A percentile compares a stretch with the other conserved stretches of the same genome.
Conservation (phyloP, 2,329 filamentous ascomycete species). For the Tympanopsis confertula region DNA sequence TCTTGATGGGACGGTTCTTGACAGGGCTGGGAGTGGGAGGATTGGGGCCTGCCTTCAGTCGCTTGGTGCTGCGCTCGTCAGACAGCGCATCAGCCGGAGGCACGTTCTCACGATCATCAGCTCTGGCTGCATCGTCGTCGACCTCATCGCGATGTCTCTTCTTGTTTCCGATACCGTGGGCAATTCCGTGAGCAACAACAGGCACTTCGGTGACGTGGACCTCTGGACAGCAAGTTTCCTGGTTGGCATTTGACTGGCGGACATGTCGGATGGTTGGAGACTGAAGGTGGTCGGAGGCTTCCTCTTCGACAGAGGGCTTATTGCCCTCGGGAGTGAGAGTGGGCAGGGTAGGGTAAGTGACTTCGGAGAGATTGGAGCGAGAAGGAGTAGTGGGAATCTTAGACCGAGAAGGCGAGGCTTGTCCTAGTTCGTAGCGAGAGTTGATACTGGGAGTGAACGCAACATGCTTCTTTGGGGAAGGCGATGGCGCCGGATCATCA, state of each 20-base stretch:
- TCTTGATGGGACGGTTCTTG: not conserved
- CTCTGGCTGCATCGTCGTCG: conserved; percentile 13
- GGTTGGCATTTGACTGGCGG: not conserved
- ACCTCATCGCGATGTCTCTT: conserved; percentile 20
- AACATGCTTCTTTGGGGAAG: not conserved
- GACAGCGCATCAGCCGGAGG: conserved; percentile 11
- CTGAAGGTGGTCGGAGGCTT: conserved; percentile 8
- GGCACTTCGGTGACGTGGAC: conserved; percentile 12
- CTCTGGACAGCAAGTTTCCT: no score
- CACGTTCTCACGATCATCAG: conserved; percentile 17
- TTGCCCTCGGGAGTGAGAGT: conserved; percentile 6
- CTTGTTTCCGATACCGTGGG: conserved; percentile 22
- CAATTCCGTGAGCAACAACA: conserved; percentile 22
- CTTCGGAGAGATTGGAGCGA: conserved; percentile 7
- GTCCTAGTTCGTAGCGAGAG: conserved; percentile 10
- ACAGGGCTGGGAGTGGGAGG: not conserved
- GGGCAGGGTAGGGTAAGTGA: conserved; percentile 23
- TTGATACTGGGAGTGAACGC: not conserved
- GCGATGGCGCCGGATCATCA: not conserved
- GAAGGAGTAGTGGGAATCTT: conserved; percentile 16
- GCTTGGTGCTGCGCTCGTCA: conserved; percentile 18
- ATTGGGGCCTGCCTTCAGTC: conserved; percentile 14
- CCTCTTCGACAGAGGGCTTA: conserved; percentile 6
- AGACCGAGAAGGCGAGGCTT: conserved; percentile 25
- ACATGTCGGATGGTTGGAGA: not conserved